These are phyloP conservation scores for Fusarium haematococcum DNA, from an alignment of 2,329 filamentous ascomycete species.

Conservation along the genomic window DNA sequence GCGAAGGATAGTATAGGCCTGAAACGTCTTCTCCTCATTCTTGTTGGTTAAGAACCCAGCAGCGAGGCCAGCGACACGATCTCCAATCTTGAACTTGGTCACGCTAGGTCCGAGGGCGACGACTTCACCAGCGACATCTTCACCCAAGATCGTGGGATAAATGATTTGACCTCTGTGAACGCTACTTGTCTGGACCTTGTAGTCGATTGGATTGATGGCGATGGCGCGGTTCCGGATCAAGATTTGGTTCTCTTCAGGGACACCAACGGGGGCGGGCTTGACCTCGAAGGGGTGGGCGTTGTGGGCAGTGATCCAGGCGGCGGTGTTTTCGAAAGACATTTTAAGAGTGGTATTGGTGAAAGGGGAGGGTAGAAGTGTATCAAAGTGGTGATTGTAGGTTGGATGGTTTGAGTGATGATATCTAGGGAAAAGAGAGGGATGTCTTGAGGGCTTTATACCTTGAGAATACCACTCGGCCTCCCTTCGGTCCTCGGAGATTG, in stretches of 20 bases:
- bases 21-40: constrained; percentile 29
- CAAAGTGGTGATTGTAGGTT: background rate
- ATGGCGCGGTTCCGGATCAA: constrained; percentile 46
- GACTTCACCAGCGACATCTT: constrained; percentile 49
- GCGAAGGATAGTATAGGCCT: constrained; percentile 28
- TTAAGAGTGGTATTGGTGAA: too few relatives aligned
- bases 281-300: constrained; percentile 29
- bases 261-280: constrained; percentile 23
- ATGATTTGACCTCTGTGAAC: constrained; percentile 1
- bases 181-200: constrained; percentile 37
- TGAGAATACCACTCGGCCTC: accelerated
- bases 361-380: background rate
- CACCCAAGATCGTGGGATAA: constrained; percentile 43
- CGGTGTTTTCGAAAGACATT: constrained; percentile 27
- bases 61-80: constrained; percentile 39
- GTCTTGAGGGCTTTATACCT: background rate
- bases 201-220: constrained; percentile 49
- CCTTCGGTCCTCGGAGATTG: background rate
- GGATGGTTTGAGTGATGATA: background rate
- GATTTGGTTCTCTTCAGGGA: constrained; percentile 22
- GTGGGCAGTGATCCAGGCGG: constrained; percentile 16
- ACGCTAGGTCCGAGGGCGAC: constrained; percentile 44
- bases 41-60: constrained; percentile 49
- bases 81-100: constrained; percentile 34
- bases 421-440: background rate